Conservation (phyloP, 768 basidiomycete genomes). For the Collybia sp. region DNA sequence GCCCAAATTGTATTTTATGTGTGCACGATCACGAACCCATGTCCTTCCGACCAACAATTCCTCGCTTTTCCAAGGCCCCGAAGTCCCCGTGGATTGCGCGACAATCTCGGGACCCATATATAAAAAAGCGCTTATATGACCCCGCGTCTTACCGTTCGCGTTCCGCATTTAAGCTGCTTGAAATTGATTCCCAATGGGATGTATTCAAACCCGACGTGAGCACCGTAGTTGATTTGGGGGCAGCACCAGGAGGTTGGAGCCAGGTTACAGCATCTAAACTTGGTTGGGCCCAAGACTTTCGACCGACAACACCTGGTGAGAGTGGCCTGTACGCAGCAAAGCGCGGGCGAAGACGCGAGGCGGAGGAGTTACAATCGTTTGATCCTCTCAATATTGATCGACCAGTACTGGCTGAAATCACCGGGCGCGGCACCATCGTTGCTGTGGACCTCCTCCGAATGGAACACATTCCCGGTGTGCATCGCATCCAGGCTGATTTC, state of each 20-base stretch:
- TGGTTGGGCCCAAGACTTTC: conserved; percentile 33
- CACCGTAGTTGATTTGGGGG: conserved; percentile 82
- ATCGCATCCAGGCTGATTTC: conserved; percentile 76
- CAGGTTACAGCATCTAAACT: conserved; percentile 71
- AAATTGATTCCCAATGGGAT: conserved; percentile 59
- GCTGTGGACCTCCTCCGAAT: conserved; percentile 82
- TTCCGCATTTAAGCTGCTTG: conserved; percentile 88
- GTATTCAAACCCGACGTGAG: conserved; percentile 50
- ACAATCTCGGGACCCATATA: conserved; percentile 68
- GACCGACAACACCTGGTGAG: background rate
- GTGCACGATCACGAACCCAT: conserved; percentile 8
- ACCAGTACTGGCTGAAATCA: background rate
- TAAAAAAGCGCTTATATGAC: conserved; percentile 35
- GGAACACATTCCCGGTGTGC: conserved; percentile 65
- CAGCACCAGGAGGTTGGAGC: conserved; percentile 93
- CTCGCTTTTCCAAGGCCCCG: conserved; percentile 13
- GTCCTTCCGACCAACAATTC: conserved; percentile 15
- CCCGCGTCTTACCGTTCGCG: conserved; percentile 67
- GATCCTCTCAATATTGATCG: conserved; percentile 39
- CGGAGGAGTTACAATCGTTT: conserved; percentile 11
- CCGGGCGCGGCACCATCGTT: conserved; percentile 49
- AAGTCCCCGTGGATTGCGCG: conserved; percentile 60
- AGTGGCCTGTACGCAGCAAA: background rate
- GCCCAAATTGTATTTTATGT: too few relatives aligned
- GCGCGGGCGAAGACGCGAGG: conserved; percentile 8